Evolutionary conservation across 148 eudicot genomes (phyloP).

Genomic region (Simmondsia chinensis): DNA sequence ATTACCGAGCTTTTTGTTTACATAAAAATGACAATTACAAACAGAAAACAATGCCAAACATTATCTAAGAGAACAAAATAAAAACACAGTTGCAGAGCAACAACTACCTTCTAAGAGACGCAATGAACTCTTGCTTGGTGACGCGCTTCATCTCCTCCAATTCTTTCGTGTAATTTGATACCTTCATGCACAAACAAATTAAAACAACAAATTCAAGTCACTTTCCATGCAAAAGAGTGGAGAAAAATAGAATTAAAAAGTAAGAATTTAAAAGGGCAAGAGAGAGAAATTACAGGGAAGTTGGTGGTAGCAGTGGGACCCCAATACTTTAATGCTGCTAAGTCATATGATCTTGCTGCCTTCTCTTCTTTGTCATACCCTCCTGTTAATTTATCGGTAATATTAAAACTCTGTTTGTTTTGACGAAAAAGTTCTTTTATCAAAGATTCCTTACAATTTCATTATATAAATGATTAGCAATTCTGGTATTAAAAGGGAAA

Average conservation of each 20-base stretch:
- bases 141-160: constrained; percentile 80
- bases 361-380: constrained; percentile 98
- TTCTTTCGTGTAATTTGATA: constrained; percentile 56
- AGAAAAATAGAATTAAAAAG: not conserved
- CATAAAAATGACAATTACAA: too few species aligned
- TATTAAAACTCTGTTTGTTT: not conserved
- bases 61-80: not conserved
- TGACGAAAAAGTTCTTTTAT: not conserved
- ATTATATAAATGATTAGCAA: too few species aligned
- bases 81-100: not conserved
- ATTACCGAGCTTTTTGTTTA: too few species aligned
- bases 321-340: constrained; percentile 98
- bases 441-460: too few species aligned
- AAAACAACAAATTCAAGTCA: not conserved
- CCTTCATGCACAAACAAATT: constrained; percentile 21
- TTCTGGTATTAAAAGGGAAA: too few species aligned
- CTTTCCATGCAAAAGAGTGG: not conserved
- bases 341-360: constrained; percentile 94
- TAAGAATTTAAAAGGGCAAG: constrained; percentile 3
- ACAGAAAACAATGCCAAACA: too few species aligned
- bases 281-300: constrained; percentile 61
- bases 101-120: constrained; percentile 91
- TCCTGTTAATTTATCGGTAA: constrained; percentile 21
- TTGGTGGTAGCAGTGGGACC: constrained; percentile 94
- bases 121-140: constrained; percentile 95